A percentile compares a stretch with the other conserved stretches of the same genome.
Evolutionary conservation across 108 stramenopile species (phyloP).

Genomic region (Stephanodiscus minutulus): DNA sequence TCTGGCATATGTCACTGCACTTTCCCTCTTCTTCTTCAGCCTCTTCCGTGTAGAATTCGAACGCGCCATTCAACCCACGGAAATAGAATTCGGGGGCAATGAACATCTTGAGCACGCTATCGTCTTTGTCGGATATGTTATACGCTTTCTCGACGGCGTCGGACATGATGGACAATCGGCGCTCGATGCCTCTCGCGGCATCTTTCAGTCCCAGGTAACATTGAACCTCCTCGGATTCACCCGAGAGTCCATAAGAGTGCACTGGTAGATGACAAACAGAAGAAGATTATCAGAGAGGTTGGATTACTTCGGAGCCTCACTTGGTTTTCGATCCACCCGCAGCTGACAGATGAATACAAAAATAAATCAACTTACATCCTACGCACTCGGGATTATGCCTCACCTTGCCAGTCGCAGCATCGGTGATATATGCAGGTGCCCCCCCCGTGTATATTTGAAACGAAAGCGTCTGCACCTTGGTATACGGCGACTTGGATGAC

Average conservation of each 20-base stretch:
- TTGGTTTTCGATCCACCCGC: too few relatives aligned
- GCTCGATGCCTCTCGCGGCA: constrained; percentile 45
- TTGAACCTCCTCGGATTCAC: constrained; percentile 39
- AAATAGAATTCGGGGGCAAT: constrained; percentile 80
- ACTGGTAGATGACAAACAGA: background rate
- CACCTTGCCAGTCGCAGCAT: constrained; percentile 16
- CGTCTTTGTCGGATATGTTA: constrained; percentile 40
- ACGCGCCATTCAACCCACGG: constrained; percentile 64
- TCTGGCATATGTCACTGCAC: constrained; percentile 62
- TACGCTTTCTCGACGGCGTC: constrained; percentile 71
- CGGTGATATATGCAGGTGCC: constrained; percentile 51
- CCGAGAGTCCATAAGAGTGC: constrained; percentile 51
- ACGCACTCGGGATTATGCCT: constrained; percentile 54
- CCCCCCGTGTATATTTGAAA: constrained; percentile 76
- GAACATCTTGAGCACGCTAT: constrained; percentile 63
- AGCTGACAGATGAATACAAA: too few relatives aligned
- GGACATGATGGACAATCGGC: constrained; percentile 59
- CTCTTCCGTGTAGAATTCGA: constrained; percentile 51
- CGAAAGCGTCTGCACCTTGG: constrained; percentile 56
- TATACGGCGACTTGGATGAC: constrained; percentile 32
- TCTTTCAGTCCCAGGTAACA: constrained; percentile 73
- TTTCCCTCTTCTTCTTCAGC: constrained; percentile 29
- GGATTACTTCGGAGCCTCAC: too few relatives aligned
- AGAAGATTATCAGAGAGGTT: too few relatives aligned
- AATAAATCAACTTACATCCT: constrained; percentile 8